A percentile compares a stretch with the other conserved stretches of the same genome.
Conservation (phyloP, 2,329 filamentous ascomycete species). For the Pseudogymnoascus sp. region DNA sequence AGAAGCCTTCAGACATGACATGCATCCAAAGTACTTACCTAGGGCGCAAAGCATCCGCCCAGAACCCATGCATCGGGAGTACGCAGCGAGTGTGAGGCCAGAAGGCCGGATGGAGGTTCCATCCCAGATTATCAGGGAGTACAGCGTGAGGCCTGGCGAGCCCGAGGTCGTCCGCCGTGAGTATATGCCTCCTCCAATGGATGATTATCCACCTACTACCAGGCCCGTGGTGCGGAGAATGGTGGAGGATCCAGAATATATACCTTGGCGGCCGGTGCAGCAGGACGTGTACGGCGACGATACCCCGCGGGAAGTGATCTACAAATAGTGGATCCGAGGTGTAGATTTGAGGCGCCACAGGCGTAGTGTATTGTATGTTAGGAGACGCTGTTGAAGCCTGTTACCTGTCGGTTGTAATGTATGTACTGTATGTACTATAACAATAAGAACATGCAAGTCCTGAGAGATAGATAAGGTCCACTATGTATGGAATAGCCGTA, state of each 20-base stretch:
- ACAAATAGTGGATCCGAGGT: neutral
- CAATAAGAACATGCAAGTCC: neutral
- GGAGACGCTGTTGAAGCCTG: neutral
- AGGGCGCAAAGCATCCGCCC: slow-evolving; percentile 37
- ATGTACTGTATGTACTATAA: neutral
- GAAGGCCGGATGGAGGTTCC: slow-evolving; percentile 24
- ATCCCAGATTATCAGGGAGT: slow-evolving; percentile 24
- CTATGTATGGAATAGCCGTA: neutral
- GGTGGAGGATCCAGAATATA: slow-evolving; percentile 4
- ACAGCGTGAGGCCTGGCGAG: slow-evolving; percentile 25
- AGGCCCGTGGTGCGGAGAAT: neutral
- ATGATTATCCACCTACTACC: neutral
- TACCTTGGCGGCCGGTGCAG: neutral
- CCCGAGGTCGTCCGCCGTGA: slow-evolving; percentile 20
- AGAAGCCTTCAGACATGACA: slow-evolving; percentile 35
- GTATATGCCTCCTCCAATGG: slow-evolving; percentile 12
- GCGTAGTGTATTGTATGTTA: neutral
- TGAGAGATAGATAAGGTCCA: neutral
- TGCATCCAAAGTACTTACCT: slow-evolving; percentile 34
- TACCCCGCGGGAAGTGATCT: neutral
- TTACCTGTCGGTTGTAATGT: neutral
- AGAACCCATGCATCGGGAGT: slow-evolving; percentile 33
- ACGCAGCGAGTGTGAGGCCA: slow-evolving; percentile 31
- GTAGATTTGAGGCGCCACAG: neutral
- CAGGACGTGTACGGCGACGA: neutral